Conservation (phyloP, 495 filamentous ascomycete species). For the Rhizodiscina lignyota region DNA sequence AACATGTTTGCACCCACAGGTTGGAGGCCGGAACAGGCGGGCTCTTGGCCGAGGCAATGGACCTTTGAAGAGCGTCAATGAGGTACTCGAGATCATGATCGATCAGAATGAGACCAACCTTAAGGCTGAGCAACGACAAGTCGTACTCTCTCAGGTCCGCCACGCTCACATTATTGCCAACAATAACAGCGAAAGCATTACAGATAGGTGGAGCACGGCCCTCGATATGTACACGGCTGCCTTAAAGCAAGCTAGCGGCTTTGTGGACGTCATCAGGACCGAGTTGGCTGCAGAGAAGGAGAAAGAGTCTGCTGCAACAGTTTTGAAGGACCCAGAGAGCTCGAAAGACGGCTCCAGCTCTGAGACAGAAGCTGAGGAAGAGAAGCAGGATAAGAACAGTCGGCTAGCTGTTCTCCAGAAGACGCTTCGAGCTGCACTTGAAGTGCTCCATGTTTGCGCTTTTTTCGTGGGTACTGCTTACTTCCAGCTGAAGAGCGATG, state of each 20-base stretch:
- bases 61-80: constrained; percentile 58
- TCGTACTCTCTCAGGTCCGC: constrained; percentile 41
- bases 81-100: constrained; percentile 80
- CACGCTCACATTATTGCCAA: constrained; percentile 64
- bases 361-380: constrained; percentile 16
- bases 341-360: no score
- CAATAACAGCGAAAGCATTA: constrained; percentile 26
- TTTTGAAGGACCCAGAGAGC: background rate
- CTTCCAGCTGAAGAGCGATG: constrained; percentile 62
- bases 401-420: constrained; percentile 42
- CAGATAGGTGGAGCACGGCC: constrained; percentile 32
- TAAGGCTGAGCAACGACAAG: constrained; percentile 46
- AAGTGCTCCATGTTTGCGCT: constrained; percentile 62
- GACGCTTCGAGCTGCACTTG: constrained; percentile 52
- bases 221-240: constrained; percentile 49
- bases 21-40: constrained; percentile 49
- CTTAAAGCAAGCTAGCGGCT: constrained; percentile 30
- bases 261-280: constrained; percentile 48
- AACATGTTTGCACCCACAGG: constrained; percentile 71
- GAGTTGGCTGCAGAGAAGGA: constrained; percentile 36
- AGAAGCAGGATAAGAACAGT: constrained; percentile 23
- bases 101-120: constrained; percentile 53
- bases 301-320: constrained; percentile 5
- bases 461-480: constrained; percentile 77
- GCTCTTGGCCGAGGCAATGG: constrained; percentile 46